Evolutionary conservation across 140 eudicot genomes (phyloP), one percentile per base, ranked within the genome.

Genomic region (Artemisia princeps): DNA sequence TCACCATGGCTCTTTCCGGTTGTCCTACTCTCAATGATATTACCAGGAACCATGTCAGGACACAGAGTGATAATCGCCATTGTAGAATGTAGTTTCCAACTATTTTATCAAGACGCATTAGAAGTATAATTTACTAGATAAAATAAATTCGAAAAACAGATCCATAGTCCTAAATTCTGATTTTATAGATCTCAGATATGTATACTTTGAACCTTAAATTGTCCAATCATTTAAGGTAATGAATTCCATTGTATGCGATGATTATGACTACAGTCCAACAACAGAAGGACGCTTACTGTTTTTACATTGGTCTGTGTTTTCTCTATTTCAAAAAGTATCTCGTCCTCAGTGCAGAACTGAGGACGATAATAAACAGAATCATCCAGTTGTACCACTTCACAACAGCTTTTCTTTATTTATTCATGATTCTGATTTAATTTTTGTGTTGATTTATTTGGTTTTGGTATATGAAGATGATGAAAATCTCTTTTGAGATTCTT

Each of bases 1-100:
- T 84, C 2, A 77, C 89, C 30, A 82, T 89, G 95, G 95, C 97
- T 23, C 97, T 89, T 55, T 64, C 90, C 14, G 95, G 95, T 7
- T 89, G 95, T 73, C 72, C 82, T 22, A 73, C 75, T 63, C 24
- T 86, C 14, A 74, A 62, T 67, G 86, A 84, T 76, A 90, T 90
- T 23, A 74, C 83, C 10, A 82, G 95, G 68, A 45, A 64, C 58
- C 86, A 81, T 74, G 95, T 89, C 11, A 78, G 44, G 56, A 78
- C 82, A 1, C 76, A 76, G 26, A 70, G 28, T 1, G 87, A 78
- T 14, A 70, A 55, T 59, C 72, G 12, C 28, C 63, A 53, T 6
- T 77, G 73, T 81, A 82, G 65, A 42, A 64, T 84, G 30, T 84
- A 71, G 54, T 44, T 62, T 28, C 28, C 3, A 0, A 8, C 55